Base-by-base conservation (phyloP, 2,329 filamentous ascomycete genomes). In the Davidsoniella neocaledoniae region DNA sequence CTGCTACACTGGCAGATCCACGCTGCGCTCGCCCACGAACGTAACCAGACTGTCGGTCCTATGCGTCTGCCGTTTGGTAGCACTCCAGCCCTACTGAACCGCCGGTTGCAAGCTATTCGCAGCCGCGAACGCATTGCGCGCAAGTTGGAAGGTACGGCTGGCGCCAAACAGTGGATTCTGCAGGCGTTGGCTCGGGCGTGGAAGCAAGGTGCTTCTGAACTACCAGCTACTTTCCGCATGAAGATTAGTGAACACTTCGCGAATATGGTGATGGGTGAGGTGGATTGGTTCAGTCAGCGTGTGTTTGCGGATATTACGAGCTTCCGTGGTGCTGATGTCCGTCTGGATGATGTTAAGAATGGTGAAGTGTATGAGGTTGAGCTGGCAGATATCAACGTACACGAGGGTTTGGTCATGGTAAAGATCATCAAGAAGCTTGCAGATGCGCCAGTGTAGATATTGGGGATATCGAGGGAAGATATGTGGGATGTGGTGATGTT, bases 1-100 rank as follows among this genome's bases (percentile, higher is more conserved):
- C 59, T 83, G 29, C 69, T 74, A 1, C 78, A 82, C 62, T 82
- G 76, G 75, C 78, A 83, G 60, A 74, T 83, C 54, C 72, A 80
- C 57, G 72, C 71, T 2, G 71, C 74, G 8, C 63, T 83, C 29
- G 63, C 65, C 12, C 61, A 68, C 52, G 69, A 73, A 56, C 64
- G 68, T 7, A 54, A 21, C 51, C 57, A 40, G 55, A 26, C 38
- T 17, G 17, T 26, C 9, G n/a, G 16, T 17, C 19, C 25, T 14
- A 12, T 39, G 21, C 26, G 69, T 54, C 63, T 76, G 9, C 71
- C 73, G 5, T 77, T 76, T 55, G n/a, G 8, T 5, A 25, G 3
- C 40, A 19, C 40, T 2, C 14, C 40, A 12, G 14, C 40, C 40
- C 16, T 25, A 16, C 17, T 43, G 19, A 21, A 19, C 19, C 59